These are phyloP conservation scores for Stenocarpella maydis DNA, from an alignment of 2,329 filamentous ascomycete genomes.

Conservation along the genomic window DNA sequence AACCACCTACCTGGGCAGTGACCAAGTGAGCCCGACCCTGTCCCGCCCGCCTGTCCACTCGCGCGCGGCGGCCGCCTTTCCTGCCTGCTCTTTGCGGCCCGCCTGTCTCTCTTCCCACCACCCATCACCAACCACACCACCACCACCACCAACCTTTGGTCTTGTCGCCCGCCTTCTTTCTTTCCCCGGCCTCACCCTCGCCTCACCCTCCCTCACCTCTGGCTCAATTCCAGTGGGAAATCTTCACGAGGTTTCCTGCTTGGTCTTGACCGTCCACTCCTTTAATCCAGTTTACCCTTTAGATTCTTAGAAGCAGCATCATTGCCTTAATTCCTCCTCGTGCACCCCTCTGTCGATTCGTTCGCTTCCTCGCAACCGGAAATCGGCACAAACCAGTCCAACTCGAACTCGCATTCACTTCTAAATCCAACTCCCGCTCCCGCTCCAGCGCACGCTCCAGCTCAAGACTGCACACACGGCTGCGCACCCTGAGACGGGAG, in stretches of 20 bases:
- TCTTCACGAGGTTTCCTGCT: conserved; percentile 58
- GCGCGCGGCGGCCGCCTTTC: conserved; percentile 34
- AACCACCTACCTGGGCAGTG: neutral
- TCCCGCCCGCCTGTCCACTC: conserved; percentile 2
- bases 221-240: conserved; percentile 66
- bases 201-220: conserved; percentile 42
- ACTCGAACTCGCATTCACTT: conserved; percentile 5
- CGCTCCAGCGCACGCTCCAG: conserved; percentile 6
- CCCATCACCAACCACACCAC: conserved; percentile 43
- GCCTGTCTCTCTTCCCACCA: conserved; percentile 38
- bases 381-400: conserved; percentile 26
- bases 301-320: conserved; percentile 37
- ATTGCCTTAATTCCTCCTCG: conserved; percentile 37
- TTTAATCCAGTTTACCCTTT: conserved; percentile 47
- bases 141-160: conserved; percentile 40
- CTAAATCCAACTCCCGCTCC: conserved; percentile 9
- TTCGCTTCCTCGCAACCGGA: conserved; percentile 24
- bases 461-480: neutral
- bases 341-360: conserved; percentile 34
- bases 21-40: neutral
- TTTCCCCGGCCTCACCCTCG: conserved; percentile 29
- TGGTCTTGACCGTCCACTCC: conserved; percentile 69
- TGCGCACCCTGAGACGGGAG: neutral
- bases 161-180: conserved; percentile 23
- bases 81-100: conserved; percentile 37